Evolutionary conservation across 2,329 filamentous ascomycete genomes (phyloP).

Genomic region (Huntiella omanensis): DNA sequence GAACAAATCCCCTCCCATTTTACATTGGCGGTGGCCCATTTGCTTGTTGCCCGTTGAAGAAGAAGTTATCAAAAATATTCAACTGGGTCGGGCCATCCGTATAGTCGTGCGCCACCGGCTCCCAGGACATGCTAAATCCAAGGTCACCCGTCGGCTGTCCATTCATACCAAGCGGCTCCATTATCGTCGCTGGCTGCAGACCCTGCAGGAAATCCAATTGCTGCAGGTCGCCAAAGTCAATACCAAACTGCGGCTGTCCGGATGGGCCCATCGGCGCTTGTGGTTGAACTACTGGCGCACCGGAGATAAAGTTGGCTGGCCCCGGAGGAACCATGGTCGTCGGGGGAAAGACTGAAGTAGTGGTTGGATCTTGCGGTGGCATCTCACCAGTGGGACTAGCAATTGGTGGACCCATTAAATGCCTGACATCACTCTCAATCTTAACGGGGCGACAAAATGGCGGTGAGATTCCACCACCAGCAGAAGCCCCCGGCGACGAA

Average conservation of each 20-base stretch:
- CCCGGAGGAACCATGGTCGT: not conserved
- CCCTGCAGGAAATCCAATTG: slow-evolving; percentile 35
- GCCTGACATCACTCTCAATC: not conserved
- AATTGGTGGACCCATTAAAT: not conserved
- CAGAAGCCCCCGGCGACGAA: slow-evolving; percentile 24
- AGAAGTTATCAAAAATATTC: slow-evolving; percentile 55
- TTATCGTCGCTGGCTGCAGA: slow-evolving; percentile 15
- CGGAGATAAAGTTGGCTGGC: too few relatives aligned
- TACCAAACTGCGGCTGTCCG: slow-evolving; percentile 10
- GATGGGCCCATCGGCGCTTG: slow-evolving; percentile 6
- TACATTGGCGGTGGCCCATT: slow-evolving; percentile 13
- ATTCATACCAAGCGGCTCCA: slow-evolving; percentile 16
- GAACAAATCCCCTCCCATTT: not conserved
- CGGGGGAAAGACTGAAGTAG: not conserved
- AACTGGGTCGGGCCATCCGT: slow-evolving; percentile 40
- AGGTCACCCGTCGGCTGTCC: slow-evolving; percentile 37
- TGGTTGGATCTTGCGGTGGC: not conserved
- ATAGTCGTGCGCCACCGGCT: slow-evolving; percentile 41
- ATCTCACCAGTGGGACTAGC: not conserved
- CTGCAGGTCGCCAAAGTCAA: slow-evolving; percentile 29
- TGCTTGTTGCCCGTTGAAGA: slow-evolving; percentile 39
- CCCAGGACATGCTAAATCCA: slow-evolving; percentile 48
- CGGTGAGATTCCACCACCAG: slow-evolving; percentile 18
- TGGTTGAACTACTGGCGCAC: not conserved
- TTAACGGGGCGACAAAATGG: not conserved